Percentiles rank a stretch among this genome's conserved stretches.
Conservation (phyloP, 495 filamentous ascomycete species). For the Aspergillus nidulans region DNA sequence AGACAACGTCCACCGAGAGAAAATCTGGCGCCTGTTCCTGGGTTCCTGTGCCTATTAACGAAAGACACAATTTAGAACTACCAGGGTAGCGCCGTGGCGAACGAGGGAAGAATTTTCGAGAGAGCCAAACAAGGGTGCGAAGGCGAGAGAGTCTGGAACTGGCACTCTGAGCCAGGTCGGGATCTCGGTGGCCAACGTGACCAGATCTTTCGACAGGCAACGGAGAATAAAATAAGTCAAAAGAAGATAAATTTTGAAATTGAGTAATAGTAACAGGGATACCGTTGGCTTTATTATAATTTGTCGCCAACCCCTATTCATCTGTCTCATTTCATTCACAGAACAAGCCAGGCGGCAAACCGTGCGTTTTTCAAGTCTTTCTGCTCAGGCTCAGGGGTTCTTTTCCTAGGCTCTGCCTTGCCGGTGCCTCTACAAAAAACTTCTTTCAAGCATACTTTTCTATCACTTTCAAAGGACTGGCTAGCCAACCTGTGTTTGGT, state of each 20-base stretch:
- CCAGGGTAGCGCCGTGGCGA: not conserved
- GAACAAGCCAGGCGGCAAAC: conserved; percentile 11
- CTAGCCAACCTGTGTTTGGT: not conserved
- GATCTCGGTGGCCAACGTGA: not conserved
- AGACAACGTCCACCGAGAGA: not conserved
- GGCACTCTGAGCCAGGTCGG: not conserved
- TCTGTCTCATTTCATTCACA: conserved; percentile 9
- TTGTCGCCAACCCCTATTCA: not conserved
- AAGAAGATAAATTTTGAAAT: not conserved
- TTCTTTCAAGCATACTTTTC: not conserved
- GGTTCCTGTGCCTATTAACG: not conserved
- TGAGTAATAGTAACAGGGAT: not conserved
- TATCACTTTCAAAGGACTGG: not conserved
- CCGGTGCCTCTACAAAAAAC: not conserved
- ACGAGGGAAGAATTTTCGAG: not conserved
- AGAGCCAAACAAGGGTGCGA: not conserved
- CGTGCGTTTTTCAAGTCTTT: conserved; percentile 4
- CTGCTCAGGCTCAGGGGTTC: conserved; percentile 2
- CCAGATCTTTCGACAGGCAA: not conserved
- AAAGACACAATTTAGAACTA: not conserved
- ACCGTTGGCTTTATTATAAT: not conserved
- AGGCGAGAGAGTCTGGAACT: not conserved
- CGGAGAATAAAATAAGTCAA: not conserved
- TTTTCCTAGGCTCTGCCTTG: not conserved
- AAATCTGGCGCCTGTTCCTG: not conserved